Evolutionary conservation across 352 stramenopile genomes (phyloP).

Genomic region (Thalassiosira hispida): DNA sequence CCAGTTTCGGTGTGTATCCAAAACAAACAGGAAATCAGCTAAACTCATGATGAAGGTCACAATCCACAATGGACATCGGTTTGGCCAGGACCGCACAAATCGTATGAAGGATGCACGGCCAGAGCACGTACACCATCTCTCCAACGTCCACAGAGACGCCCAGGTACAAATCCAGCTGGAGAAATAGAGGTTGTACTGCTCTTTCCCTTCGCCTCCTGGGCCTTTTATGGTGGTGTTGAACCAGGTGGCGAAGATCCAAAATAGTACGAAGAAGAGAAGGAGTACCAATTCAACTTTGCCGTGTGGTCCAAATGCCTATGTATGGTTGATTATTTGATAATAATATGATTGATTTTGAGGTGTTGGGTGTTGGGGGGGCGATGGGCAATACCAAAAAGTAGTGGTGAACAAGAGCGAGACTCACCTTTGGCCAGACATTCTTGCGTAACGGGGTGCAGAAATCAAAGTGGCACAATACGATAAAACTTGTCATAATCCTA

Average conservation of each 20-base stretch:
- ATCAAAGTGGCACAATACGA: constrained; percentile 64
- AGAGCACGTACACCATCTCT: constrained; percentile 60
- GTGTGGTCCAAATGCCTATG: constrained; percentile 49
- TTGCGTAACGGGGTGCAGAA: constrained; percentile 38
- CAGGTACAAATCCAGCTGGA: constrained; percentile 64
- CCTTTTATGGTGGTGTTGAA: neutral
- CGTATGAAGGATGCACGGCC: constrained; percentile 52
- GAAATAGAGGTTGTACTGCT: constrained; percentile 79
- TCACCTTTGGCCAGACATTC: constrained; percentile 46
- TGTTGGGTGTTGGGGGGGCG: neutral
- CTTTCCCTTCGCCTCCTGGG: constrained; percentile 70
- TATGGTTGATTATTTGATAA: neutral
- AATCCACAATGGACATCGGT: constrained; percentile 71
- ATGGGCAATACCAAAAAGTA: too few relatives aligned
- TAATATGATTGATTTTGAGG: constrained; percentile 8
- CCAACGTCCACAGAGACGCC: constrained; percentile 53
- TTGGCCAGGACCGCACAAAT: constrained; percentile 72
- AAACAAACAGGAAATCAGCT: constrained; percentile 62
- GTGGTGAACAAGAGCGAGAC: neutral
- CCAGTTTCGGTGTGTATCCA: constrained; percentile 62
- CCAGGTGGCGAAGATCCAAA: neutral
- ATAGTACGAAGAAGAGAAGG: constrained; percentile 46
- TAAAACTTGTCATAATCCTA: constrained; percentile 21
- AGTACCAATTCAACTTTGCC: constrained; percentile 57
- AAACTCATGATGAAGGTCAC: constrained; percentile 62